Conservation (phyloP, 2,329 filamentous ascomycete species). For the Triangularia verruculosa region DNA sequence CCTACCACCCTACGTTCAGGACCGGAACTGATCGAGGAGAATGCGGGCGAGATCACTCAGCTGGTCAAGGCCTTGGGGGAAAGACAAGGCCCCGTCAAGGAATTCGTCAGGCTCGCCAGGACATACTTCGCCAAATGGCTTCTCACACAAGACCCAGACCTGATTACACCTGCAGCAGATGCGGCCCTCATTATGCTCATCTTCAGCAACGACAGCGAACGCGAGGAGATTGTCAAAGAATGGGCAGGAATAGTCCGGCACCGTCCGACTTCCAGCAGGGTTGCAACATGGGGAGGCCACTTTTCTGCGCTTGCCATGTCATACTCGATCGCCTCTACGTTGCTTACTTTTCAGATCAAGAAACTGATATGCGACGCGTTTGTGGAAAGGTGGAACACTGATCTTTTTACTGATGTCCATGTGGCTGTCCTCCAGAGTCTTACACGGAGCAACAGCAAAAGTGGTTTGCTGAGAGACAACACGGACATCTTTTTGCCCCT, state of each 20-base stretch:
- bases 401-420: conserved; percentile 50
- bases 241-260: conserved; percentile 47
- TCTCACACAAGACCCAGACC: conserved; percentile 48
- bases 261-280: conserved; percentile 32
- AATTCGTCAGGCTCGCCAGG: conserved; percentile 27
- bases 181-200: conserved; percentile 51
- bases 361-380: conserved; percentile 45
- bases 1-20: conserved; percentile 30
- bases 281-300: conserved; percentile 45
- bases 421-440: conserved; percentile 56
- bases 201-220: conserved; percentile 38
- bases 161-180: conserved; percentile 47
- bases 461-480: conserved; percentile 39
- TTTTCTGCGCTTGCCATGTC: conserved; percentile 53
- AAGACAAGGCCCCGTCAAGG: conserved; percentile 7
- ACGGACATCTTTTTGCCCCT: conserved; percentile 43
- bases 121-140: conserved; percentile 46
- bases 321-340: conserved; percentile 39
- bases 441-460: conserved; percentile 37
- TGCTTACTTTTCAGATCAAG: conserved; percentile 20
- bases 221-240: conserved; percentile 39
- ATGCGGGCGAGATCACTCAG: conserved; percentile 16
- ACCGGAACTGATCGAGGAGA: conserved; percentile 21
- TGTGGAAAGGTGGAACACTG: conserved; percentile 50
- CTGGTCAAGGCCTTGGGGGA: conserved; percentile 15